These are phyloP conservation scores for Mycena sp. DNA, from an alignment of 1,284 basidiomycete genomes.

Conservation along the genomic window DNA sequence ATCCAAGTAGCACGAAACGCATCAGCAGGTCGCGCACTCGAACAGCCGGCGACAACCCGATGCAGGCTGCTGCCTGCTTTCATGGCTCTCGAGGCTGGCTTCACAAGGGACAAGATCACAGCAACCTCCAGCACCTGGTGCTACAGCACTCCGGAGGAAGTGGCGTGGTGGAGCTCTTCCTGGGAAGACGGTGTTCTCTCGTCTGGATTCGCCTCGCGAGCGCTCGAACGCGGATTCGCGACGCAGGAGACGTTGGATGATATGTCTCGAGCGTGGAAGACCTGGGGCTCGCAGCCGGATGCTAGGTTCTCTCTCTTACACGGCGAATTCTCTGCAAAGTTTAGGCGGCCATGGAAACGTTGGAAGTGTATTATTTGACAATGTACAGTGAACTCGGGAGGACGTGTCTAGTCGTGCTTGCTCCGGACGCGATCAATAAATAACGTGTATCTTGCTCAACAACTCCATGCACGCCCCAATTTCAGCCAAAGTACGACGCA, in stretches of 20 bases:
- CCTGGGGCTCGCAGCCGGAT: constrained; percentile 21
- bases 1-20: constrained; percentile 28
- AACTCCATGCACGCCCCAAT: constrained; percentile 14
- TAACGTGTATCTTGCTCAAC: too few species aligned
- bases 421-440: too few species aligned
- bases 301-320: constrained; percentile 21
- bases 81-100: constrained; percentile 34
- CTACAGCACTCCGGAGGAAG: constrained; percentile 20
- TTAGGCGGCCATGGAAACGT: background rate
- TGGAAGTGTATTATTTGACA: background rate
- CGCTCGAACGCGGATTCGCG: constrained; percentile 16
- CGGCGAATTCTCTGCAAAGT: constrained; percentile 28
- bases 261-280: constrained; percentile 24
- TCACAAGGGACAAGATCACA: constrained; percentile 11
- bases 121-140: constrained; percentile 23
- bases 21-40: constrained; percentile 31
- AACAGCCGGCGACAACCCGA: constrained; percentile 38
- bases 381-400: too few species aligned
- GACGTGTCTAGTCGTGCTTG: too few species aligned
- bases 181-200: constrained; percentile 22
- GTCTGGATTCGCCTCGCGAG: constrained; percentile 19
- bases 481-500: constrained; percentile 15
- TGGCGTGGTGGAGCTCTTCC: constrained; percentile 23
- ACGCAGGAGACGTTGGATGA: constrained; percentile 17
- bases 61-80: constrained; percentile 36